Conservation (phyloP, 257 asterid genomes). For the Rhazya stricta region DNA sequence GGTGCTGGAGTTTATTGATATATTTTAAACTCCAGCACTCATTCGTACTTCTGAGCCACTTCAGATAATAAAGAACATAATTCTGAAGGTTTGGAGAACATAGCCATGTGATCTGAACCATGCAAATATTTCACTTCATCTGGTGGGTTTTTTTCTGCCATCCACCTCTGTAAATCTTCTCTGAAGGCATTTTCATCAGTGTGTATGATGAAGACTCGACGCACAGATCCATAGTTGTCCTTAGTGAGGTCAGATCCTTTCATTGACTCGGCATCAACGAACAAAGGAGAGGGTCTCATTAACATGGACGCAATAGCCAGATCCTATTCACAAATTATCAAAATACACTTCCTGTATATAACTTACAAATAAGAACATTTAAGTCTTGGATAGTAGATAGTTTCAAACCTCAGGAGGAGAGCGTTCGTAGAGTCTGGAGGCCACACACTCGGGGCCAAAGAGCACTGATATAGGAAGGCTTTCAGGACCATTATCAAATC, state of each 20-base stretch:
- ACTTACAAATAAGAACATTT: too few relatives aligned
- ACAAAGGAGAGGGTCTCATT: slow-evolving; percentile 6
- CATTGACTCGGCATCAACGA: neutral
- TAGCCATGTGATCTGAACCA: too few relatives aligned
- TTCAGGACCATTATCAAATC: neutral
- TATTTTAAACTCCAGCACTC: too few relatives aligned
- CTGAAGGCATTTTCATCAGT: neutral
- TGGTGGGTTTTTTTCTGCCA: too few relatives aligned
- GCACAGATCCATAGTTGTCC: slow-evolving; percentile 14
- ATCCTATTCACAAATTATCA: slow-evolving; percentile 10
- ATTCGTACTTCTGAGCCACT: too few relatives aligned
- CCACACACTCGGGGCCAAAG: slow-evolving; percentile 7
- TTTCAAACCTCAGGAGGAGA: too few relatives aligned
- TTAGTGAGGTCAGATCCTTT: slow-evolving; percentile 2
- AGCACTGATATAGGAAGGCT: neutral
- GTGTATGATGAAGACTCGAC: slow-evolving; percentile 1
- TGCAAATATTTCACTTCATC: too few relatives aligned
- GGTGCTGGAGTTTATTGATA: too few relatives aligned
- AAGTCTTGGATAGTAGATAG: too few relatives aligned
- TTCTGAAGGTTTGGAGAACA: neutral
- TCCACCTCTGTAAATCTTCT: too few relatives aligned
- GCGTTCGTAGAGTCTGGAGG: neutral
- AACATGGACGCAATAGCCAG: slow-evolving; percentile 3
- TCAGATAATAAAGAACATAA: neutral
- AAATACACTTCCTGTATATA: too few relatives aligned